Evolutionary conservation across 371 early-diverging fungal species (phyloP), one percentile per base, ranked within the genome.

Genomic region (Mortierella sp.): DNA sequence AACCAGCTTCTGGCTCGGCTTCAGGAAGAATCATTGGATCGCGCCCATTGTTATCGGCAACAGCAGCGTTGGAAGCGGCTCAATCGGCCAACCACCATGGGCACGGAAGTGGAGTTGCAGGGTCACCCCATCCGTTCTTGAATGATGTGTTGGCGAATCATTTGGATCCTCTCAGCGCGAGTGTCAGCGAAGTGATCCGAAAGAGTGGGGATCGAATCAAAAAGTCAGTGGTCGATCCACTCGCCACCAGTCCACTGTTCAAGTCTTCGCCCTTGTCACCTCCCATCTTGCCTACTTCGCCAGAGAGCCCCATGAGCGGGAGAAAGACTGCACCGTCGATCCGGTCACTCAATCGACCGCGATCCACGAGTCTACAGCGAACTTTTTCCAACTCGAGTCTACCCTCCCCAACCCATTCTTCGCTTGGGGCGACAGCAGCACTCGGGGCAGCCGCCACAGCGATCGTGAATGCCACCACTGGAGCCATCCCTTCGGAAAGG

Each of bases 41-140:
- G 0, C 42, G 60, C 31, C 50, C 68, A 0, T 56, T 64, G 9
- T 41, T 72, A 41, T 58, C 68, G 0, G 73, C 73, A 5, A 67
- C 73, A 14, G 73, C 73, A 18, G 73, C 73, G 2, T 39, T 73
- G 19, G 73, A 73, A n/a, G 73, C 73, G 4, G 72, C 67, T 13
- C 34, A n/a, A 2, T 43, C 61, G 4, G n/a, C 55, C 1, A 57
- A 31, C 23, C 47, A 38, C 31, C 23, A n/a, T 27, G 21, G 19
- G 39, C 6, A 16, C 27, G 28, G 52, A 4, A 26, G 19, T 42
- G 51, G 6, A 24, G 39, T 26, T 23, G 26, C 42, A 13, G n/a
- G n/a, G n/a, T n/a, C n/a, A n/a, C n/a, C n/a, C n/a, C 54, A 48
- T 7, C 61, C 62, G 2, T 66, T 54, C 49, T 54, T 65, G 31